phyloP scores from a whole-genome alignment of 176 grass and related monocot genomes.

The Cenchrus americanus region DNA sequence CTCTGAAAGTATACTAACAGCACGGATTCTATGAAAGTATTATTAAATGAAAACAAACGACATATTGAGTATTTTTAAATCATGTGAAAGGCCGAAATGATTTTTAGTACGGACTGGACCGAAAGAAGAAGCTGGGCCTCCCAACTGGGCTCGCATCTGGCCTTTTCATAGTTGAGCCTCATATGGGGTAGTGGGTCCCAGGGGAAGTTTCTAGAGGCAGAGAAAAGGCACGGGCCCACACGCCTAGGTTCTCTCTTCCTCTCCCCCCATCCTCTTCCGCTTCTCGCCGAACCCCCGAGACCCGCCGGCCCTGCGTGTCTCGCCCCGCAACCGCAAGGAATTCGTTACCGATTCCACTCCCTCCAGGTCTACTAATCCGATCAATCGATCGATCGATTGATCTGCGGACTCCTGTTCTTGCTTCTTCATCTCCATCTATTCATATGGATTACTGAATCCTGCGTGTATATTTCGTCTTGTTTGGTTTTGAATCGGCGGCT shows the following conservation, averaged over 20 bases:
- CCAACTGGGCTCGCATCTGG: background rate
- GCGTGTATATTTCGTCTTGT: background rate
- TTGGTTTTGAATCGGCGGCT: background rate
- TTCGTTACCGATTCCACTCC: background rate
- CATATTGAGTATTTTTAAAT: too few species aligned
- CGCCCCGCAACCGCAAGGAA: background rate
- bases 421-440: background rate
- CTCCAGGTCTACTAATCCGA: background rate
- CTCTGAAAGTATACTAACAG: too few species aligned
- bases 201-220: background rate
- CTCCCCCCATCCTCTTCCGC: background rate
- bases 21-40: too few species aligned
- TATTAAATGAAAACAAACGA: too few species aligned
- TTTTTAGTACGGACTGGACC: background rate
- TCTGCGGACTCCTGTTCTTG: background rate
- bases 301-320: background rate
- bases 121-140: background rate
- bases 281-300: background rate
- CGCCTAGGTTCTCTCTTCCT: conserved; percentile 9
- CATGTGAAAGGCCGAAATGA: background rate
- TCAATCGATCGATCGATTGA: background rate
- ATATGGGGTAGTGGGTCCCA: background rate
- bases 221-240: background rate
- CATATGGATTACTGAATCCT: background rate
- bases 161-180: background rate